A percentile compares a stretch with the other conserved stretches of the same genome.
Conservation (phyloP, 2,329 filamentous ascomycete species). For the Alternaria consortialis region DNA sequence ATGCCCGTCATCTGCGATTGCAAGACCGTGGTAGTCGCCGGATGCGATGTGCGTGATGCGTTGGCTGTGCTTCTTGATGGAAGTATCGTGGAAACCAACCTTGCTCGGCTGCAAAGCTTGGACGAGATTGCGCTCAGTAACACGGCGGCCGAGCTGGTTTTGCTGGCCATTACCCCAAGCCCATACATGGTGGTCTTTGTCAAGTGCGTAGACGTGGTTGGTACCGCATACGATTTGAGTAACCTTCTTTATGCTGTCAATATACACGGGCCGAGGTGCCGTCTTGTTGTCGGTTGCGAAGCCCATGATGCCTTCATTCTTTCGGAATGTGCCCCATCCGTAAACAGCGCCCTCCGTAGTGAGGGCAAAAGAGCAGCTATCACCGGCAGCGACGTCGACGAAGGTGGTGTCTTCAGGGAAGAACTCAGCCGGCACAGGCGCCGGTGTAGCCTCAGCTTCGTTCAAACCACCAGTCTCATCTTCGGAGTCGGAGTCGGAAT, state of each 20-base stretch:
- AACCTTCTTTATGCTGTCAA: conserved; percentile 73
- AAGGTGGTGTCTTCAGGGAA: conserved; percentile 71
- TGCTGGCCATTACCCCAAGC: conserved; percentile 80
- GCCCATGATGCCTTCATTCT: conserved; percentile 72
- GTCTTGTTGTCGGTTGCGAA: conserved; percentile 61
- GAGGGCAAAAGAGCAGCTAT: conserved; percentile 78
- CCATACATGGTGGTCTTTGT: conserved; percentile 69
- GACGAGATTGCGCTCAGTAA: conserved; percentile 67
- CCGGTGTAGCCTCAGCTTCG: conserved; percentile 74
- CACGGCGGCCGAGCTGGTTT: conserved; percentile 72
- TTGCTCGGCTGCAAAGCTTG: conserved; percentile 65
- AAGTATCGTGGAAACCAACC: conserved; percentile 61
- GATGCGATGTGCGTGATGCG: conserved; percentile 69
- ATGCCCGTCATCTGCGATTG: conserved; percentile 71
- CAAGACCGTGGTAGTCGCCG: conserved; percentile 84
- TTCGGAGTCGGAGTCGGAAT: conserved; percentile 55
- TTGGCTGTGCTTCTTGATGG: conserved; percentile 53
- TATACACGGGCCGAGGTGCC: conserved; percentile 59
- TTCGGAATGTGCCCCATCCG: conserved; percentile 84
- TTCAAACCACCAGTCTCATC: conserved; percentile 72
- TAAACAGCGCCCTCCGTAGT: conserved; percentile 80
- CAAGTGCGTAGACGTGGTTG: conserved; percentile 76
- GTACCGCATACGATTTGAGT: conserved; percentile 70
- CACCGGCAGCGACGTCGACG: conserved; percentile 73
- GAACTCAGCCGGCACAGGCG: conserved; percentile 62